These are phyloP conservation scores for Yarrowia alimentaria DNA, from an alignment of 805 yeast species.

Conservation along the genomic window DNA sequence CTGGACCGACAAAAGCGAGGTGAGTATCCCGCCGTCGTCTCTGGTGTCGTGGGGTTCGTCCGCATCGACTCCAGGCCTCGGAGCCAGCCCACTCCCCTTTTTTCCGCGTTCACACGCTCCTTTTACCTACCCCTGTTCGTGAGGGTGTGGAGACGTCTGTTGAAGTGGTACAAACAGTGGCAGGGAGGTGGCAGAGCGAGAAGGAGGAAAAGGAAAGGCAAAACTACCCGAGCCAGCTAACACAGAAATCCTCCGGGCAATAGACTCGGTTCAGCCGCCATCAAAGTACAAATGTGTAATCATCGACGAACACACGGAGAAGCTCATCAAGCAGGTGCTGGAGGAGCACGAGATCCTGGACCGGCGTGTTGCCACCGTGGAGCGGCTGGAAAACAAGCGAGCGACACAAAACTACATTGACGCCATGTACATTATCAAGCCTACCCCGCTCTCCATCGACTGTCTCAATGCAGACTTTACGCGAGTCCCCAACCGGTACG, in stretches of 20 bases:
- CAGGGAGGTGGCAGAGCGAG: too few relatives aligned
- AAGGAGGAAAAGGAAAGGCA: too few relatives aligned
- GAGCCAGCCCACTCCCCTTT: too few relatives aligned
- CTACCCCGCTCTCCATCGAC: slow-evolving; percentile 62
- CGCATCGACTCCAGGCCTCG: too few relatives aligned
- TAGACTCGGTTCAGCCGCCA: slow-evolving; percentile 25
- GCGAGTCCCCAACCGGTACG: slow-evolving; percentile 66
- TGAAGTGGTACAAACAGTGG: too few relatives aligned
- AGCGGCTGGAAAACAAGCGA: slow-evolving; percentile 59
- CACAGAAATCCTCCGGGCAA: slow-evolving; percentile 11
- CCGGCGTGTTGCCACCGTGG: slow-evolving; percentile 50
- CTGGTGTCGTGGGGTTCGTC: too few relatives aligned
- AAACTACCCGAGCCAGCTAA: neutral
- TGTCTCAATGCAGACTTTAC: slow-evolving; percentile 76
- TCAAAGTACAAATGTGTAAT: slow-evolving; percentile 47
- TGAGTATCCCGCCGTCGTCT: too few relatives aligned
- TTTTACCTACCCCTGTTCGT: too few relatives aligned
- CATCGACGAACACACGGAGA: slow-evolving; percentile 56
- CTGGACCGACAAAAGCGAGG: slow-evolving; percentile 26
- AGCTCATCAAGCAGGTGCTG: slow-evolving; percentile 46
- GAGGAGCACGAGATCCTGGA: slow-evolving; percentile 43
- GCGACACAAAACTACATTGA: slow-evolving; percentile 63
- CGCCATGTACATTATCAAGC: slow-evolving; percentile 77
- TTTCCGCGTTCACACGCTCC: too few relatives aligned
- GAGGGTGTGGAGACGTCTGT: too few relatives aligned